Percentiles rank a stretch among this genome's conserved stretches.
phyloP scores from a whole-genome alignment of 495 filamentous ascomycete species.

The Letharia lupina region DNA sequence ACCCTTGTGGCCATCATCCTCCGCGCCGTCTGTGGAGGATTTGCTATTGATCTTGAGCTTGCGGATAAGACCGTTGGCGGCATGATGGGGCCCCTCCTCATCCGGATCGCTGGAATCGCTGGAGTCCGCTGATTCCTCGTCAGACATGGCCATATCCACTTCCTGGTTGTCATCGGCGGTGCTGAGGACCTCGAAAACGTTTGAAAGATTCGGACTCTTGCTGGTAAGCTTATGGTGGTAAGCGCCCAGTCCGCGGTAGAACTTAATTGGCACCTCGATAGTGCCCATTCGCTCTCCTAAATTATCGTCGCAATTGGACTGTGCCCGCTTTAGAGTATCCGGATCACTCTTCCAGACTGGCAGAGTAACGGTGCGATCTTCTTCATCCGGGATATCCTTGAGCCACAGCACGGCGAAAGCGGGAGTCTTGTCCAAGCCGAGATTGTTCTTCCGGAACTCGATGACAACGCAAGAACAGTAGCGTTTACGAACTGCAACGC shows the following conservation, averaged over 20 bases:
- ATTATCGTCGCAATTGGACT: constrained; percentile 30
- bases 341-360: constrained; percentile 49
- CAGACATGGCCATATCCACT: constrained; percentile 18
- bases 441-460: constrained; percentile 47
- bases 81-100: constrained; percentile 12
- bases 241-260: constrained; percentile 50
- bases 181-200: constrained; percentile 56
- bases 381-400: constrained; percentile 54
- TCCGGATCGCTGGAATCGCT: constrained; percentile 22
- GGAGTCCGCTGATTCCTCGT: constrained; percentile 14
- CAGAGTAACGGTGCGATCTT: constrained; percentile 44
- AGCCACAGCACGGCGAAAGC: constrained; percentile 62
- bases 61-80: constrained; percentile 6
- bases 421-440: constrained; percentile 44
- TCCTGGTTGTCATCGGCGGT: constrained; percentile 42
- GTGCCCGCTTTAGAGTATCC: constrained; percentile 36
- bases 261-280: constrained; percentile 44
- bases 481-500: constrained; percentile 52
- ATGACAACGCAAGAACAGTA: constrained; percentile 52
- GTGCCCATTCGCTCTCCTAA: constrained; percentile 41
- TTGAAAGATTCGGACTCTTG: constrained; percentile 41
- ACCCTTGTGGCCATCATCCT: constrained; percentile 17
- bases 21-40: constrained; percentile 10
- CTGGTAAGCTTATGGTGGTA: constrained; percentile 46
- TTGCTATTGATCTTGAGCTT: background rate